Conservation (phyloP, 2,329 filamentous ascomycete species). For the Hypoxylon sp. region DNA sequence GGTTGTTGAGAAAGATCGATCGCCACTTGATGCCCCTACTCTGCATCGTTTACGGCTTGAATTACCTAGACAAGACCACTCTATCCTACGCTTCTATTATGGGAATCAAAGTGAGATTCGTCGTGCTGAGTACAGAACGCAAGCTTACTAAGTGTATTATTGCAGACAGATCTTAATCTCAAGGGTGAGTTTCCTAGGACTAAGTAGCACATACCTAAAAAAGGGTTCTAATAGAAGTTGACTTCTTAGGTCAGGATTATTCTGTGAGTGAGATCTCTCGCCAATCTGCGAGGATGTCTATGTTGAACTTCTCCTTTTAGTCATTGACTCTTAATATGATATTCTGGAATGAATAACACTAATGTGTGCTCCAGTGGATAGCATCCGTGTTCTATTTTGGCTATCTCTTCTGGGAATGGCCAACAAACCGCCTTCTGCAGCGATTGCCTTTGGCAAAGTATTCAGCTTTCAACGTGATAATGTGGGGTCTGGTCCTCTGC, state of each 20-base stretch:
- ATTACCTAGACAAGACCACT: constrained; percentile 66
- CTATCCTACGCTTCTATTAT: constrained; percentile 67
- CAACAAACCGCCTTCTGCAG: constrained; percentile 75
- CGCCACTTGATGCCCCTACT: constrained; percentile 65
- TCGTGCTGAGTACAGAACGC: not conserved
- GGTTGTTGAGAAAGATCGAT: constrained; percentile 63
- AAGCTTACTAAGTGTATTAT: constrained; percentile 14
- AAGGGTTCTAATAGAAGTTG: constrained; percentile 17
- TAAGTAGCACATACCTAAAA: not conserved
- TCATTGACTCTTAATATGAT: not conserved
- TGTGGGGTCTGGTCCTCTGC: constrained; percentile 67
- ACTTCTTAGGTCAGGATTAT: constrained; percentile 56
- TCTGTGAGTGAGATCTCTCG: constrained; percentile 51
- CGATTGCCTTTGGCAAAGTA: constrained; percentile 76
- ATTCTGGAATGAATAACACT: constrained; percentile 22
- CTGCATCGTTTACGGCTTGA: constrained; percentile 71
- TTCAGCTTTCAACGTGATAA: constrained; percentile 73
- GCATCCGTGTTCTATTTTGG: constrained; percentile 67
- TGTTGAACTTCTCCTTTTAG: not conserved
- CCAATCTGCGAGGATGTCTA: too few species aligned
- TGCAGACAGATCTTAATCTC: constrained; percentile 49
- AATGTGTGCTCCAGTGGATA: constrained; percentile 58
- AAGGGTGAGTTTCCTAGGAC: constrained; percentile 40
- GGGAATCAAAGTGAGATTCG: constrained; percentile 60
- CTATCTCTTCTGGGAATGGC: constrained; percentile 73